These are phyloP conservation scores for Corylus avellana DNA, from an alignment of 306 rosid species.

Conservation along the genomic window DNA sequence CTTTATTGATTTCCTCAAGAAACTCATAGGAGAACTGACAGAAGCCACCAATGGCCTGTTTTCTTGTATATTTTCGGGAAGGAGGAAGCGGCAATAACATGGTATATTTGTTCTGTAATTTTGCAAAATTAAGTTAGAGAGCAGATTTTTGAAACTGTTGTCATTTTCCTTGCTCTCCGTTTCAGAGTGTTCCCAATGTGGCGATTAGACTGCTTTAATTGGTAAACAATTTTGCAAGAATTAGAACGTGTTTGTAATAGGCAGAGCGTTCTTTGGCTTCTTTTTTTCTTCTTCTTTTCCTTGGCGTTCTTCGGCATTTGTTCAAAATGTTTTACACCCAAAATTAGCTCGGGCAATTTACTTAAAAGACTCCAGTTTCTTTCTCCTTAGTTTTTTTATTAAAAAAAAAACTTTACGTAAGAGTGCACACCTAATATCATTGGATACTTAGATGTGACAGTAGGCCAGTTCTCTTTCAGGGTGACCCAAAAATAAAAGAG, in stretches of 20 bases:
- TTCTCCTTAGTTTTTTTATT: too few species aligned
- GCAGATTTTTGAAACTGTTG: slow-evolving; percentile 38
- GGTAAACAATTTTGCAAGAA: background rate
- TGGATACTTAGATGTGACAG: too few species aligned
- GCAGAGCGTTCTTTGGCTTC: too few species aligned
- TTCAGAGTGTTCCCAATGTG: slow-evolving; percentile 28
- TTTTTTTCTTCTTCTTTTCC: too few species aligned
- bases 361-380: too few species aligned
- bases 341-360: too few species aligned
- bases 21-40: slow-evolving; percentile 59
- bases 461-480: too few species aligned
- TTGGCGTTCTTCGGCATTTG: too few species aligned
- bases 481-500: too few species aligned
- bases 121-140: slow-evolving; percentile 43
- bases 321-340: too few species aligned
- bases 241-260: background rate
- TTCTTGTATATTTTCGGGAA: slow-evolving; percentile 72
- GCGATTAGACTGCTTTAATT: slow-evolving; percentile 31
- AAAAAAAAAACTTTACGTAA: too few species aligned
- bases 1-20: slow-evolving; percentile 62
- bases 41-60: slow-evolving; percentile 52
- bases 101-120: slow-evolving; percentile 63
- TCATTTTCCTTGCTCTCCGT: slow-evolving; percentile 25
- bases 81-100: slow-evolving; percentile 68
- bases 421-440: too few species aligned